phyloP scores from a whole-genome alignment of 768 basidiomycete genomes.

The Mycena haematopus region DNA sequence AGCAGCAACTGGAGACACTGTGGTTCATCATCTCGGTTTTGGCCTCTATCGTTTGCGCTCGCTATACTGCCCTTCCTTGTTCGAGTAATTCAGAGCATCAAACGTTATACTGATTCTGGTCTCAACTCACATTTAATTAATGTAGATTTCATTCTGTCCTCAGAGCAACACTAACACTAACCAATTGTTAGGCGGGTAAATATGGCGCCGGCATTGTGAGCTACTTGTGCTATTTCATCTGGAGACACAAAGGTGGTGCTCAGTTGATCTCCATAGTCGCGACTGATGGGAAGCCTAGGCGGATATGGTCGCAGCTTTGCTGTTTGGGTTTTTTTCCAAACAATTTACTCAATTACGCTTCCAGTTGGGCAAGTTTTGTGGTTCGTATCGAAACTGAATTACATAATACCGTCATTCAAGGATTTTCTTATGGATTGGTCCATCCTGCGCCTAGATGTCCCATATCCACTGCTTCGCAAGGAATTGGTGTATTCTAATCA shows the following conservation, averaged over 20 bases:
- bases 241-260: conserved; percentile 68
- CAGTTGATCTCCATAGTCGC: conserved; percentile 26
- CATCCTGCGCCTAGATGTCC: conserved; percentile 61
- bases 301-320: conserved; percentile 17
- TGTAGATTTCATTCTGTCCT: conserved; percentile 45
- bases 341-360: conserved; percentile 16
- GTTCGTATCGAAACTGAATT: neutral
- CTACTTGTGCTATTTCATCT: conserved; percentile 74
- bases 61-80: conserved; percentile 71
- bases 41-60: conserved; percentile 68
- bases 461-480: conserved; percentile 67
- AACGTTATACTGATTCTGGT: conserved; percentile 84
- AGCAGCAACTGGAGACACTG: conserved; percentile 57
- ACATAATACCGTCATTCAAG: conserved; percentile 46
- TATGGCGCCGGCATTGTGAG: conserved; percentile 72
- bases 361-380: conserved; percentile 9
- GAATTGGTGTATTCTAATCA: conserved; percentile 77
- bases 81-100: conserved; percentile 86
- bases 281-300: conserved; percentile 1
- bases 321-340: conserved; percentile 26
- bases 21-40: conserved; percentile 51
- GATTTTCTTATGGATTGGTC: conserved; percentile 95
- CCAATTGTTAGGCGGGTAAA: conserved; percentile 74
- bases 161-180: neutral
- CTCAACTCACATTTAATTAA: conserved; percentile 85